phyloP scores from a whole-genome alignment of 1,139 yeast species.

The Blastobotrys malaysiensis region DNA sequence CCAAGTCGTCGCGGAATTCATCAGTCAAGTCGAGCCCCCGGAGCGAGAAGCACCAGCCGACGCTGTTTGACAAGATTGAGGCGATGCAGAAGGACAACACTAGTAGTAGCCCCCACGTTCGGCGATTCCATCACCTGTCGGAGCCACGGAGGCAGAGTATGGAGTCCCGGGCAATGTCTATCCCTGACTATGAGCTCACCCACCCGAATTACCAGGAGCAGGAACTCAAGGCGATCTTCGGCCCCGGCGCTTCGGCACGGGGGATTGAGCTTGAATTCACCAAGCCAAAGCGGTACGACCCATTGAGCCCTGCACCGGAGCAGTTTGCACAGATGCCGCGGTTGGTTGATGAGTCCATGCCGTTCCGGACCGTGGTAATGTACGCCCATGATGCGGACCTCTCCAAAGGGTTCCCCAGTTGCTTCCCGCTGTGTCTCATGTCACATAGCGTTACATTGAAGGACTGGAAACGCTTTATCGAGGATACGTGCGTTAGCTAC shows the following conservation, averaged over 20 bases:
- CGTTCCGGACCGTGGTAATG: conserved; percentile 6
- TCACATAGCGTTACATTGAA: not conserved
- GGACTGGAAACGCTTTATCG: conserved; percentile 11
- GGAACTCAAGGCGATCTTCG: conserved; percentile 2
- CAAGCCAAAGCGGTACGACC: not conserved
- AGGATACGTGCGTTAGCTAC: conserved; percentile 8
- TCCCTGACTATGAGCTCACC: not conserved
- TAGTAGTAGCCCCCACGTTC: not conserved
- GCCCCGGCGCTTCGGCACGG: conserved; percentile 1
- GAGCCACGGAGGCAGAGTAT: not conserved
- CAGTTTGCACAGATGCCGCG: conserved; percentile 2
- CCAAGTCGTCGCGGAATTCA: not conserved
- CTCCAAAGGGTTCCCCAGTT: conserved; percentile 7
- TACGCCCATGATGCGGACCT: conserved; percentile 6
- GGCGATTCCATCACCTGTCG: not conserved
- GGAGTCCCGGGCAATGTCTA: not conserved
- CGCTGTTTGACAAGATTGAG: not conserved
- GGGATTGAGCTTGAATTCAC: not conserved
- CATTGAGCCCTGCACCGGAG: conserved; percentile 7
- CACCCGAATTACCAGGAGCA: conserved; percentile 7
- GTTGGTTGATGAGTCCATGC: not conserved
- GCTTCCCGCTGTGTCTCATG: conserved; percentile 3
- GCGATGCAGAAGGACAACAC: not conserved
- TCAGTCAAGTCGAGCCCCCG: not conserved
- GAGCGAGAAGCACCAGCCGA: not conserved